phyloP scores from a whole-genome alignment of 495 filamentous ascomycete genomes.

The Penicillium lividum region DNA sequence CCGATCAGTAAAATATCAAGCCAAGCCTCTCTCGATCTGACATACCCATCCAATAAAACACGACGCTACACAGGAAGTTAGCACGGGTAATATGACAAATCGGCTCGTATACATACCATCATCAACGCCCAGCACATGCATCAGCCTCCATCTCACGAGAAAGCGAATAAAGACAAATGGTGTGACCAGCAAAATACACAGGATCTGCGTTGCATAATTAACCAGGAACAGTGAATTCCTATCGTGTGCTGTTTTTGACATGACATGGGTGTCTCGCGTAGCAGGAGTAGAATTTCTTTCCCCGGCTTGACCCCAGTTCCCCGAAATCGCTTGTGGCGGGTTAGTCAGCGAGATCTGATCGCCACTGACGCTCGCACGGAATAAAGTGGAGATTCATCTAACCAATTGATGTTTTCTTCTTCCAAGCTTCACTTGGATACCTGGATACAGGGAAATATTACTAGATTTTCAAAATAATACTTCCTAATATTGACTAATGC shows the following conservation, averaged over 20 bases:
- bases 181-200: constrained; percentile 13
- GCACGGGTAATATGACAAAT: background rate
- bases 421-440: too few relatives aligned
- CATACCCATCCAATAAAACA: constrained; percentile 12
- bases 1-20: background rate
- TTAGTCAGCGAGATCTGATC: constrained; percentile 9
- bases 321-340: constrained; percentile 4
- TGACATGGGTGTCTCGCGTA: background rate
- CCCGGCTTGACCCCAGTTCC: background rate
- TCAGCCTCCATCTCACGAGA: constrained; percentile 14
- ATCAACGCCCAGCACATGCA: constrained; percentile 9
- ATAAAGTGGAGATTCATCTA: background rate
- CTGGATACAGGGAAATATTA: too few relatives aligned
- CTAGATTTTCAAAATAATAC: too few relatives aligned
- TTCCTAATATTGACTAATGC: background rate
- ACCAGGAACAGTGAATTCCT: constrained; percentile 11
- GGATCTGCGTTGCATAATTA: constrained; percentile 17
- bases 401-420: background rate
- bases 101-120: constrained; percentile 13
- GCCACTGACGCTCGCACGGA: constrained; percentile 4
- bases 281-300: background rate
- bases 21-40: background rate
- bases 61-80: background rate
- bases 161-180: constrained; percentile 11
- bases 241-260: background rate